Base-by-base conservation (phyloP, 1,284 basidiomycete genomes). In the Tylopilus sp. region DNA sequence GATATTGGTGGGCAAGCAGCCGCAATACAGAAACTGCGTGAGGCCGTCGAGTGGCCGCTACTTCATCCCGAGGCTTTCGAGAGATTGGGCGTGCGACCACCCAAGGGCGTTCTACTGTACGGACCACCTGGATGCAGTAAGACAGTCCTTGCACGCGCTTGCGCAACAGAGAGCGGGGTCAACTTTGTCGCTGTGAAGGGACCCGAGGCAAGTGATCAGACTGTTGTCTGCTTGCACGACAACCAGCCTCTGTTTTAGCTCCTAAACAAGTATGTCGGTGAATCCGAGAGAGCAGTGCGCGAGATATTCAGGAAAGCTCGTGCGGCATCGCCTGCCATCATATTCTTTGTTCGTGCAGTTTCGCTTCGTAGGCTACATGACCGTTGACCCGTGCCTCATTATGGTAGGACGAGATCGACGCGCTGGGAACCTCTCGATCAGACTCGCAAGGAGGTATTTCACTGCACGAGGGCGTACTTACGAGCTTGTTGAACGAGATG, bases 171-270 rank as follows among this genome's bases (percentile, higher is more conserved):
- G 68, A 93, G 92, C 56, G 94, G 93, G 0, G 82, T 98, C 54
- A 99, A 99, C 68, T 99, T 98, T 64, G 80, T 99, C 34, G 92
- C 95, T n/a, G 91, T 99, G 49, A 97, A 97, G 68, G 97, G 97
- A 0, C 93, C 96, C 0, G 97, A 99, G 79, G 92, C 89, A 49
- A 11, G 55, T 41, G 52, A 26, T 28, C 21, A 23, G 3, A 42
- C 16, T 2, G 28, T n/a, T 41, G 6, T n/a, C 31, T 2, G 19
- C 16, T 16, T 15, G 18, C 7, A 37, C n/a, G 30, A 49, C 34
- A 13, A 36, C 42, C 41, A 31, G 50, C 53, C 12, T 52, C 36
- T 36, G 50, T 52, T 44, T 21, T 59, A 96, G 92, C 77, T 98
- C 1, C 71, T 98, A 48, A 98, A 89, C 73, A 99, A 99, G 71